A percentile compares a stretch with the other conserved stretches of the same genome.
These are phyloP conservation scores for Penicillium manginii DNA, from an alignment of 495 filamentous ascomycete species.

Conservation along the genomic window DNA sequence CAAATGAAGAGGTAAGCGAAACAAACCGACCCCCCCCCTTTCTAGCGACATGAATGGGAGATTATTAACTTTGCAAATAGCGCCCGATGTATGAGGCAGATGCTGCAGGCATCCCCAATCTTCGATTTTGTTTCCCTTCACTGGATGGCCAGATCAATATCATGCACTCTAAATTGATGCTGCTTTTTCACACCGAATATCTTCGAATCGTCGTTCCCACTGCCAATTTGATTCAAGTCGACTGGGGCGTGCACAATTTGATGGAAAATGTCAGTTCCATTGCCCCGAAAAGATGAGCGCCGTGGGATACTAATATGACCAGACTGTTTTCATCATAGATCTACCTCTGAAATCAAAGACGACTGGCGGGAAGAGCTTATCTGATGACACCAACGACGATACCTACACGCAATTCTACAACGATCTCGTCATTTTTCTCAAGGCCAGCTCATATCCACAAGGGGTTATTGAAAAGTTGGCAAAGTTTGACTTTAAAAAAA, in stretches of 20 bases:
- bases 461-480: constrained; percentile 60
- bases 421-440: constrained; percentile 72
- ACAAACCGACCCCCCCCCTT: too few relatives aligned
- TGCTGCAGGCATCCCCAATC: constrained; percentile 53
- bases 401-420: constrained; percentile 63
- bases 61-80: not conserved
- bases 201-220: constrained; percentile 78
- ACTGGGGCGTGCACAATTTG: constrained; percentile 79
- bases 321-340: constrained; percentile 84
- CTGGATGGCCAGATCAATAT: constrained; percentile 65
- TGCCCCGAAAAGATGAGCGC: not conserved
- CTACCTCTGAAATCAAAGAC: constrained; percentile 60
- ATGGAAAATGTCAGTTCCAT: constrained; percentile 75
- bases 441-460: constrained; percentile 65
- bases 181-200: constrained; percentile 71
- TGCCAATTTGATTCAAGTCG: constrained; percentile 77
- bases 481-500: constrained; percentile 76
- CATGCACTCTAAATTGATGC: constrained; percentile 91
- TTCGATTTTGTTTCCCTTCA: constrained; percentile 78
- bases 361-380: not conserved
- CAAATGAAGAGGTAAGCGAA: constrained; percentile 54
- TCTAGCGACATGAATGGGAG: not conserved
- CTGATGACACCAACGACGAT: not conserved
- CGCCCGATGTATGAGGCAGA: constrained; percentile 38
- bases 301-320: not conserved